Evolutionary conservation across 345 rosid genomes (phyloP).

Genomic region (Linum lewisii): DNA sequence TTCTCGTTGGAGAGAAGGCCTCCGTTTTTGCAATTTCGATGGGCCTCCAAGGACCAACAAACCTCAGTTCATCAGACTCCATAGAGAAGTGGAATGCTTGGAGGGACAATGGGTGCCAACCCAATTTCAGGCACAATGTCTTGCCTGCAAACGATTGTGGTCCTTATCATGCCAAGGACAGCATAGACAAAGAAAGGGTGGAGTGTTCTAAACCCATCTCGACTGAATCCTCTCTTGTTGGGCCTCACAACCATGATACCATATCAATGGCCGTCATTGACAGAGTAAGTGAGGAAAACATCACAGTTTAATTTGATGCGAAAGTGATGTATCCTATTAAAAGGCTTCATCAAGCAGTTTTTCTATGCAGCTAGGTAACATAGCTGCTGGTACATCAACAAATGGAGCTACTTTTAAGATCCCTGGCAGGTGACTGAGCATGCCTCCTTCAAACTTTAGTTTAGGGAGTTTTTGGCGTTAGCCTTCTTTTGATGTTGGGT

Average conservation of each 20-base stretch:
- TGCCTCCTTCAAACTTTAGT: background rate
- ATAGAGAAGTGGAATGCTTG: constrained; percentile 67
- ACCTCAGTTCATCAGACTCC: constrained; percentile 76
- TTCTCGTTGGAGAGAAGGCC: constrained; percentile 77
- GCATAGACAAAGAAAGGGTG: constrained; percentile 11
- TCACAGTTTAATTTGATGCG: background rate
- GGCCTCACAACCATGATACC: constrained; percentile 77
- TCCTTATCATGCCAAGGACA: constrained; percentile 47
- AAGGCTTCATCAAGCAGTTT: constrained; percentile 7
- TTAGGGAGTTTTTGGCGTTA: background rate
- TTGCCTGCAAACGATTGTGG: constrained; percentile 55
- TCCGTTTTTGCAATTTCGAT: constrained; percentile 81
- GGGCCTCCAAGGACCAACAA: constrained; percentile 87
- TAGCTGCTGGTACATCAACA: constrained; percentile 95
- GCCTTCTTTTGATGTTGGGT: background rate
- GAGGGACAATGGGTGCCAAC: constrained; percentile 62
- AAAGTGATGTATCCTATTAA: background rate
- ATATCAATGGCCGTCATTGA: constrained; percentile 90
- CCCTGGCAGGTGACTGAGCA: constrained; percentile 65
- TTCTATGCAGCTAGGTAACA: constrained; percentile 52
- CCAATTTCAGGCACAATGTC: constrained; percentile 82
- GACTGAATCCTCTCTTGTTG: constrained; percentile 40
- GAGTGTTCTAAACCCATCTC: constrained; percentile 20
- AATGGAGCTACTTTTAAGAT: constrained; percentile 94
- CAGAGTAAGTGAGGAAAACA: constrained; percentile 34